A percentile compares a stretch with the other conserved stretches of the same genome.
These are phyloP conservation scores for Saposhnikovia divaricata DNA, from an alignment of 129 eudicot genomes.

Conservation along the genomic window DNA sequence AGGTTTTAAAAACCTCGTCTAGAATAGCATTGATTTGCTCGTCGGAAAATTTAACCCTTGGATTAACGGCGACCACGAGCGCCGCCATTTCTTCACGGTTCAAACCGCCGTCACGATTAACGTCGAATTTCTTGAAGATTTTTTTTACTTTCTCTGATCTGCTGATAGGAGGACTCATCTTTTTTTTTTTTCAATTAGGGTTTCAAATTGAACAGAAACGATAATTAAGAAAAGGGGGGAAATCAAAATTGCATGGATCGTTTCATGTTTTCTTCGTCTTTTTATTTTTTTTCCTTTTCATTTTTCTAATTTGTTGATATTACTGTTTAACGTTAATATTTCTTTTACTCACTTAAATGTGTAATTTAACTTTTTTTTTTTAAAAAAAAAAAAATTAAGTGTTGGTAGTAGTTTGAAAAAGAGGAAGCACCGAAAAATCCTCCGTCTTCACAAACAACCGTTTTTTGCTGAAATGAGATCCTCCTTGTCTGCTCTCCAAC, in stretches of 20 bases:
- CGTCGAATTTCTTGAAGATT: slow-evolving; percentile 77
- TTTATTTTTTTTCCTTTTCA: too few species aligned
- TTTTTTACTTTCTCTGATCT: slow-evolving; percentile 93
- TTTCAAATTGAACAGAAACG: neutral
- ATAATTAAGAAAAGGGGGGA: neutral
- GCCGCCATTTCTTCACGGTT: slow-evolving; percentile 88
- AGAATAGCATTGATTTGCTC: slow-evolving; percentile 89
- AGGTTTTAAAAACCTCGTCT: slow-evolving; percentile 85
- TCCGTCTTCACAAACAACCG: neutral
- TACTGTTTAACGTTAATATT: too few species aligned
- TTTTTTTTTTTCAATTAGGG: neutral
- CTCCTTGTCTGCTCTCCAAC: neutral
- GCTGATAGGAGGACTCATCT: slow-evolving; percentile 67
- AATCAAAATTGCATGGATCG: too few species aligned
- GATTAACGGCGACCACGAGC: slow-evolving; percentile 91
- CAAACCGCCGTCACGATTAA: slow-evolving; percentile 66
- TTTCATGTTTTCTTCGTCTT: too few species aligned
- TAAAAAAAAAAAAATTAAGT: too few species aligned
- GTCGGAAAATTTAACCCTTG: slow-evolving; percentile 86
- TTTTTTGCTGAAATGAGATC: neutral
- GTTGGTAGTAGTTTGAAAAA: neutral
- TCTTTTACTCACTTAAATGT: too few species aligned
- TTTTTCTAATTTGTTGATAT: too few species aligned
- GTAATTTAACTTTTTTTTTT: too few species aligned
- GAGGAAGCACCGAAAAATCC: slow-evolving; percentile 1